Evolutionary conservation across 495 filamentous ascomycete genomes (phyloP), one percentile per base, ranked within the genome.

Genomic region (Lophiotrema nucula): DNA sequence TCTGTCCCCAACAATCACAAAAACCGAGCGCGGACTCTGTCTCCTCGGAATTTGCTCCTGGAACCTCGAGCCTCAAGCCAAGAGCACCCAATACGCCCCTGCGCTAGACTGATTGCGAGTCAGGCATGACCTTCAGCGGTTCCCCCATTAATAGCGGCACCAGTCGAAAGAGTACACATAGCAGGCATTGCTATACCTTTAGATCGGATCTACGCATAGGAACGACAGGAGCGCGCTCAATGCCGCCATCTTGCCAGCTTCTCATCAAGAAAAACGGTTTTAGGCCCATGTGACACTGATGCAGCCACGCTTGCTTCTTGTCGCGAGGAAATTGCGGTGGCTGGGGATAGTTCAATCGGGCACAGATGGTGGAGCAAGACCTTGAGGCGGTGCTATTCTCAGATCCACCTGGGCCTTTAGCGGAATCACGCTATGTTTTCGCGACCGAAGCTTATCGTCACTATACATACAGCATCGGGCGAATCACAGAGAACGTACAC

Each of bases 361-460:
- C 8, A 35, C 15, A 35, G 31, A 43, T 43, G 8, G 39, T 43
- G 39, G 39, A n/a, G n/a, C n/a, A n/a, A n/a, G n/a, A n/a, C n/a
- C n/a, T n/a, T n/a, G n/a, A n/a, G n/a, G n/a, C n/a, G n/a, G n/a
- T n/a, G n/a, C n/a, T n/a, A n/a, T n/a, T n/a, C n/a, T n/a, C 31
- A 15, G 15, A 8, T 35, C 15, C 8, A 8, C 8, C 8, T 35
- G 10, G 39, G 18, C 39, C 6, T 6, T 11, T 43, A 43, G 18
- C 39, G 39, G 8, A 11, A 13, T 13, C 10, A 13, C 6, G 19
- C 39, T 43, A 16, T 16, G 39, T 35, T 47, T 47, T 47, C 13
- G 44, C 44, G 18, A 6, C 44, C 44, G 44, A 47, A 21, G 19
- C 44, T 47, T 47, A 27, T 24, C 44, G 44, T 47, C 44, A 47